phyloP scores from a whole-genome alignment of 345 rosid species.

The Corchorus olitorius region DNA sequence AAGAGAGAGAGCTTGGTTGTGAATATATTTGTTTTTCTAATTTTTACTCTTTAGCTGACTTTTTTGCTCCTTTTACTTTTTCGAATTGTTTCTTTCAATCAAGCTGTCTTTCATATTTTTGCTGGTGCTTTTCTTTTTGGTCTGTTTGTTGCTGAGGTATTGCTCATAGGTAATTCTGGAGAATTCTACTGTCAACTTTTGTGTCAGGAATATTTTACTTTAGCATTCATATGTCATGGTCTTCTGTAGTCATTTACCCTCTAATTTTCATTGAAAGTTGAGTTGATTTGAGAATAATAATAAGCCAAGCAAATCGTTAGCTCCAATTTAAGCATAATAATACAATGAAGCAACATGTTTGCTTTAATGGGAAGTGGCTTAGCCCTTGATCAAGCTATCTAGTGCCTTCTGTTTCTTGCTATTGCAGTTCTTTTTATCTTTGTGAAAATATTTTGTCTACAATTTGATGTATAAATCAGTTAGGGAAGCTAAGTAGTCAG shows the following conservation, averaged over 20 bases:
- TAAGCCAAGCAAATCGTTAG: conserved; percentile 4
- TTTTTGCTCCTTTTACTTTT: neutral
- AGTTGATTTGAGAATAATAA: neutral
- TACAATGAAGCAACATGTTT: neutral
- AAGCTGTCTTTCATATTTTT: neutral
- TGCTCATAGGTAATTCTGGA: conserved; percentile 1
- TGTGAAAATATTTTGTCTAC: neutral
- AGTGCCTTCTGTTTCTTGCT: neutral
- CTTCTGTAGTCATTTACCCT: neutral
- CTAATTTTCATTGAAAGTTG: conserved; percentile 1
- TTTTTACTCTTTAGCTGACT: neutral
- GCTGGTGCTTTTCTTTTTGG: neutral
- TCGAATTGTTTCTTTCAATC: conserved; percentile 1
- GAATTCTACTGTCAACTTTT: conserved; percentile 5
- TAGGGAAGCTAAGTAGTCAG: neutral
- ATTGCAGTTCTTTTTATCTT: neutral
- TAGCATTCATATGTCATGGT: neutral
- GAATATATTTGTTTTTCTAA: neutral
- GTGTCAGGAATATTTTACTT: conserved; percentile 17
- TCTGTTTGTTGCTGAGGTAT: neutral
- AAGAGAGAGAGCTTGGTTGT: neutral
- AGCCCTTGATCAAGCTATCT: neutral
- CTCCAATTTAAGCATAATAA: neutral
- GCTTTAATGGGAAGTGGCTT: neutral
- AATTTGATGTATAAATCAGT: neutral